A percentile compares a stretch with the other conserved stretches of the same genome.
Conservation (phyloP, 1,139 yeast genomes). For the Hansenula anomala region DNA sequence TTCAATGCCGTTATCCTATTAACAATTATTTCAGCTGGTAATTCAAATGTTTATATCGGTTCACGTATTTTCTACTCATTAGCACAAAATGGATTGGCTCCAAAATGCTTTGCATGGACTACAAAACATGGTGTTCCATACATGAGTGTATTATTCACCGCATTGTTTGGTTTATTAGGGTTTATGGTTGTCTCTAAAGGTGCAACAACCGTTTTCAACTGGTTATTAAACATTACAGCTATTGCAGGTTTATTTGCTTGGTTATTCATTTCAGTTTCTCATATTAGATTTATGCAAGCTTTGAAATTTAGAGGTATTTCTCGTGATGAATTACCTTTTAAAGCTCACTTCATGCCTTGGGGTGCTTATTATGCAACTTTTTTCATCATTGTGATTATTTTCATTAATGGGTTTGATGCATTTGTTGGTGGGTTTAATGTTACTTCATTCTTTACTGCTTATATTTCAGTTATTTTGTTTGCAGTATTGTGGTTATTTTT, state of each 20-base stretch:
- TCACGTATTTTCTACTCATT: constrained; percentile 47
- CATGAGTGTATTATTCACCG: constrained; percentile 51
- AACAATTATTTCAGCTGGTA: constrained; percentile 62
- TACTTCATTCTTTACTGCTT: constrained; percentile 53
- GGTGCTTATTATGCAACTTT: constrained; percentile 55
- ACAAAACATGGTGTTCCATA: constrained; percentile 66
- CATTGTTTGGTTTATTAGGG: constrained; percentile 60
- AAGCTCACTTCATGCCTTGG: constrained; percentile 60
- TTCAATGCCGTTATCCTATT: constrained; percentile 52
- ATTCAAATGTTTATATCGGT: constrained; percentile 55
- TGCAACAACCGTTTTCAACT: constrained; percentile 72
- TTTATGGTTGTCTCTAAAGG: constrained; percentile 58
- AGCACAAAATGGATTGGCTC: constrained; percentile 46
- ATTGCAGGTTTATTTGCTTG: constrained; percentile 64
- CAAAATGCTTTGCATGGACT: constrained; percentile 44
- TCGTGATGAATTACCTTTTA: constrained; percentile 63
- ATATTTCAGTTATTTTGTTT: constrained; percentile 51
- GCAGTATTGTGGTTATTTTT: constrained; percentile 44
- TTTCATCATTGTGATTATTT: constrained; percentile 44
- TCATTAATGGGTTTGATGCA: constrained; percentile 59
- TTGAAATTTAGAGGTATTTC: constrained; percentile 54
- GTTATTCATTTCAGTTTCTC: constrained; percentile 62
- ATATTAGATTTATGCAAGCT: constrained; percentile 59
- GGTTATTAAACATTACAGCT: constrained; percentile 73
- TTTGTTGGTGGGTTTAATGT: constrained; percentile 47